A percentile compares a stretch with the other conserved stretches of the same genome.
phyloP scores from a whole-genome alignment of 148 eudicot genomes.

The Chenopodium album region DNA sequence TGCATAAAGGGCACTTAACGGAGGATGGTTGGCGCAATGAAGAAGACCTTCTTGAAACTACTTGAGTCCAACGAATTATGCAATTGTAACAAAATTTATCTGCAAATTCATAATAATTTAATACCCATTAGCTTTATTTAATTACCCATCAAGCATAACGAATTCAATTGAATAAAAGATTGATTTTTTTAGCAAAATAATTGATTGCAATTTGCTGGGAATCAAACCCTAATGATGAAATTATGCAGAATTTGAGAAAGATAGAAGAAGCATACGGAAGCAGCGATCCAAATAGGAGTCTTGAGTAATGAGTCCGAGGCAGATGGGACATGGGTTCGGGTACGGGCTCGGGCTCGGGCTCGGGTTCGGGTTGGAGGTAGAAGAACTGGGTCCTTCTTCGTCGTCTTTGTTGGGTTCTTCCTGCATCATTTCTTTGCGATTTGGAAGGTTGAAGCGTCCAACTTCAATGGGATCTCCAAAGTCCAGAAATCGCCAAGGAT shows the following conservation, averaged over 20 bases:
- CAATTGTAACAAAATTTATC: slow-evolving; percentile 80
- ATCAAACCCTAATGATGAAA: background rate
- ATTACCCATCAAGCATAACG: background rate
- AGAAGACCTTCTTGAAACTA: slow-evolving; percentile 48
- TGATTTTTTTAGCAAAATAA: background rate
- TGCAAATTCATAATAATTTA: slow-evolving; percentile 29
- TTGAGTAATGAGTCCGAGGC: slow-evolving; percentile 46
- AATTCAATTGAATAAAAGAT: background rate
- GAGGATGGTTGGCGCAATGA: slow-evolving; percentile 44
- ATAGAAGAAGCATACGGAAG: slow-evolving; percentile 52
- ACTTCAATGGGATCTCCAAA: no score
- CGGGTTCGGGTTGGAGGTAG: background rate
- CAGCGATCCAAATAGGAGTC: slow-evolving; percentile 68
- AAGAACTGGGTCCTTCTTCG: background rate
- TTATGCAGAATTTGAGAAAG: background rate
- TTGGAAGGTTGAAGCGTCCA: no score
- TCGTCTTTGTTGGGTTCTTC: slow-evolving; percentile 10
- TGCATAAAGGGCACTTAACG: slow-evolving; percentile 82
- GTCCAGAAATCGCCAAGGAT: no score
- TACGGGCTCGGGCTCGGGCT: slow-evolving; percentile 35
- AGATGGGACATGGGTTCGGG: slow-evolving; percentile 67
- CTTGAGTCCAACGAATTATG: slow-evolving; percentile 70
- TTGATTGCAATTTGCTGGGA: no score
- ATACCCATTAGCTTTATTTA: background rate
- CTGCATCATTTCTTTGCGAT: background rate